Evolutionary conservation across 768 basidiomycete species (phyloP).

Genomic region (Pulveroboletus ravenelii): DNA sequence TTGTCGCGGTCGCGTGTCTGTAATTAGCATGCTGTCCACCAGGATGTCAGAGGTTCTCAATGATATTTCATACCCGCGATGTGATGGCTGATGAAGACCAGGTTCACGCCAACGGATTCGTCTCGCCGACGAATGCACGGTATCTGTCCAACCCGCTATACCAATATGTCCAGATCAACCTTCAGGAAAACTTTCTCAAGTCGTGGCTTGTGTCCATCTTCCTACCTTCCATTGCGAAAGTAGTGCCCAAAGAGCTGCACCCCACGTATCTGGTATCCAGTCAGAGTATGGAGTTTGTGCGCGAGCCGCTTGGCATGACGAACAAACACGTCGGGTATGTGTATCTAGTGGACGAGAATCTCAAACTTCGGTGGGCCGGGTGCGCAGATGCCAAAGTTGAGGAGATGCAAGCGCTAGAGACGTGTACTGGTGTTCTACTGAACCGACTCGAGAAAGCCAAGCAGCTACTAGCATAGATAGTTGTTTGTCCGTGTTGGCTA

Average conservation of each 20-base stretch:
- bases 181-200: slow-evolving; percentile 92
- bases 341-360: slow-evolving; percentile 80
- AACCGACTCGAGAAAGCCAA: slow-evolving; percentile 43
- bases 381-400: slow-evolving; percentile 78
- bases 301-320: slow-evolving; percentile 79
- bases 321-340: slow-evolving; percentile 92
- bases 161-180: slow-evolving; percentile 81
- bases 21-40: slow-evolving; percentile 80
- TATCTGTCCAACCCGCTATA: slow-evolving; percentile 56
- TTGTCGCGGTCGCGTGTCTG: slow-evolving; percentile 68
- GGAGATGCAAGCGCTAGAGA: slow-evolving; percentile 65
- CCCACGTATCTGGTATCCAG: slow-evolving; percentile 72
- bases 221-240: slow-evolving; percentile 62
- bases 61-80: background rate
- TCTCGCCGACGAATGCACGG: slow-evolving; percentile 47
- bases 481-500: slow-evolving; percentile 29
- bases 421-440: slow-evolving; percentile 64
- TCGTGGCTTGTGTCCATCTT: slow-evolving; percentile 86
- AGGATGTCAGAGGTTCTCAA: slow-evolving; percentile 75
- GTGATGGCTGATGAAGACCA: slow-evolving; percentile 25
- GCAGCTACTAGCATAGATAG: background rate
- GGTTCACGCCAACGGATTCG: slow-evolving; percentile 78
- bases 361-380: slow-evolving; percentile 88
- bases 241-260: slow-evolving; percentile 60
- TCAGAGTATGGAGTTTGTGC: slow-evolving; percentile 82